Conservation (phyloP, 352 stramenopile species). For the Aphanomyces cochlioides region DNA sequence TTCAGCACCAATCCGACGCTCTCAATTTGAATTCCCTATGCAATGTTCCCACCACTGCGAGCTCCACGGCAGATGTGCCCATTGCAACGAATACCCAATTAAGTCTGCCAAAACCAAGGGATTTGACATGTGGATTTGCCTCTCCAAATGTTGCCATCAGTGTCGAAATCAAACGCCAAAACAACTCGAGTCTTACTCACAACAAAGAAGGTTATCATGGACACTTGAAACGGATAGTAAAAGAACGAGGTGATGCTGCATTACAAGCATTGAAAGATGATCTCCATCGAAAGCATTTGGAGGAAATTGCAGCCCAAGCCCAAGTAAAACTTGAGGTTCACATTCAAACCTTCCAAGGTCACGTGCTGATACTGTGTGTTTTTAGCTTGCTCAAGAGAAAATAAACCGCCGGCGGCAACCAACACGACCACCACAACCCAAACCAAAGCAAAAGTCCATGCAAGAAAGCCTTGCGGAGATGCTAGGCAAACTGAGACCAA, state of each 20-base stretch:
- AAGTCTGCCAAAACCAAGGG: neutral
- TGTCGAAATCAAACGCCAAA: no score
- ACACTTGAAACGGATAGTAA: neutral
- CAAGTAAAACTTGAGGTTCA: neutral
- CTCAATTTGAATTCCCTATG: no score
- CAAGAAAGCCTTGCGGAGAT: neutral
- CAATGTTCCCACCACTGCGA: no score
- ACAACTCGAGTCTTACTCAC: no score
- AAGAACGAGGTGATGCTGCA: constrained; percentile 1
- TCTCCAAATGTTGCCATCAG: no score
- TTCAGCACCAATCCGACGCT: neutral
- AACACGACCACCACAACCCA: neutral
- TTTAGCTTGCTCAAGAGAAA: neutral
- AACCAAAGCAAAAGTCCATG: neutral
- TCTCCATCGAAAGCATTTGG: neutral
- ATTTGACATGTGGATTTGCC: no score
- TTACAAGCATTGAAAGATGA: neutral
- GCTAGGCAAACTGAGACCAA: neutral
- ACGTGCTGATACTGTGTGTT: neutral
- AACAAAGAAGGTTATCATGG: neutral
- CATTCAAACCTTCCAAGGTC: neutral
- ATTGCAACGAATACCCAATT: neutral
- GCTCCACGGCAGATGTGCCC: neutral
- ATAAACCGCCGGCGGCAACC: neutral
- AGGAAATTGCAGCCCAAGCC: neutral